Evolutionary conservation across 2,329 filamentous ascomycete genomes (phyloP).

Genomic region (Xylariaceae sp.): DNA sequence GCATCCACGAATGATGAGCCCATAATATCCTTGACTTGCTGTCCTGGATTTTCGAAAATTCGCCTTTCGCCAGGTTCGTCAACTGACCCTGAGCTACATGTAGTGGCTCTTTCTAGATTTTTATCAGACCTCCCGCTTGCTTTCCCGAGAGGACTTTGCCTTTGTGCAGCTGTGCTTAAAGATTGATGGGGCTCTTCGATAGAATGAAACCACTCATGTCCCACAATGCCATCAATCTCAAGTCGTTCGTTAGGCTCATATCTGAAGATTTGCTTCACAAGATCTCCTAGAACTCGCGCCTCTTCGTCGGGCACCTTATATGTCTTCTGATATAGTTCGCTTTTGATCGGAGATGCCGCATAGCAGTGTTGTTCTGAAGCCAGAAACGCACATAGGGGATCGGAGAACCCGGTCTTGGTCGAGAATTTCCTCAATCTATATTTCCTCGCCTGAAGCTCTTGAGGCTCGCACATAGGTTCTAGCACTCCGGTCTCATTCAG

Average conservation of each 20-base stretch:
- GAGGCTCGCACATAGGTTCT: neutral
- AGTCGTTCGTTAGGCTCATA: neutral
- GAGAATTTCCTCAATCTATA: neutral
- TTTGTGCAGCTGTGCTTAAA: too few relatives aligned
- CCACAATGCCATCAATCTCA: neutral
- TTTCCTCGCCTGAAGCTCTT: neutral
- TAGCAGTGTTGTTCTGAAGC: neutral
- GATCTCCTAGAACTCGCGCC: neutral
- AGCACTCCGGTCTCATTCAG: neutral
- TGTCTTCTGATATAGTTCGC: too few relatives aligned
- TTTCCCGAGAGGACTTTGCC: too few relatives aligned
- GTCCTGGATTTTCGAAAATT: too few relatives aligned
- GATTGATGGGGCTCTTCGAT: too few relatives aligned
- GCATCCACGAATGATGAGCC: too few relatives aligned
- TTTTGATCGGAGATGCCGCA: too few relatives aligned
- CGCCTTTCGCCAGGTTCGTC: too few relatives aligned
- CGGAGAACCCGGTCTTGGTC: neutral
- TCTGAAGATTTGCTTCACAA: neutral
- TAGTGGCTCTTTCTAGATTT: too few relatives aligned
- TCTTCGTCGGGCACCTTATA: neutral
- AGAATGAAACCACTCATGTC: neutral
- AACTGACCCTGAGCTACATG: too few relatives aligned
- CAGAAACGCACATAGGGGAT: neutral
- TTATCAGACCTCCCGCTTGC: too few relatives aligned
- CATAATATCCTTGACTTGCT: too few relatives aligned